Evolutionary conservation across 1,284 basidiomycete species (phyloP).

Genomic region (Ustilago xerochloae): DNA sequence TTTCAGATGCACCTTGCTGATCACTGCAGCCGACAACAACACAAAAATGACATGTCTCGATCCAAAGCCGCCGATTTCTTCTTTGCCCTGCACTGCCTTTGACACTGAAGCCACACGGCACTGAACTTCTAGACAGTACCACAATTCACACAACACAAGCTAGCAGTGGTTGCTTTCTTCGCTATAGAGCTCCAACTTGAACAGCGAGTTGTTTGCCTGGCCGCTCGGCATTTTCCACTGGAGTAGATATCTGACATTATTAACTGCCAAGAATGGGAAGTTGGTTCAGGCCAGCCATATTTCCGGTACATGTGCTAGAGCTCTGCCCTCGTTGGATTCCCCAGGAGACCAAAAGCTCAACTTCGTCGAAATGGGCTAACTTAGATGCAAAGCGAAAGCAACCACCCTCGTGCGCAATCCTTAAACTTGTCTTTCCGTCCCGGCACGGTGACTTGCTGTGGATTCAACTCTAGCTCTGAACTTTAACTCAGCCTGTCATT

Average conservation of each 20-base stretch:
- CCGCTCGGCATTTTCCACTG: no score
- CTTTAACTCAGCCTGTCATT: neutral
- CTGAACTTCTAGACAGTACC: conserved; percentile 6
- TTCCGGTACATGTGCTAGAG: neutral
- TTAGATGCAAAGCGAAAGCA: neutral
- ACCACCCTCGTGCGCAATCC: neutral
- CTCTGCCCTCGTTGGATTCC: no score
- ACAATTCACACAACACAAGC: no score
- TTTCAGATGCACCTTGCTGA: neutral
- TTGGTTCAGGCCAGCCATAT: neutral
- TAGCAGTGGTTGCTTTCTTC: no score
- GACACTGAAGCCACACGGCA: neutral
- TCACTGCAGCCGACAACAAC: neutral
- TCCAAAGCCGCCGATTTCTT: conserved; percentile 1
- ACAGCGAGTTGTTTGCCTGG: no score
- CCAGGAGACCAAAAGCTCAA: no score
- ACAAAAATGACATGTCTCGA: conserved; percentile 11
- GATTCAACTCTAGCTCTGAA: neutral
- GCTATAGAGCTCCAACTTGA: no score
- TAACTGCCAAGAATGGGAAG: neutral
- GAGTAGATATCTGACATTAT: neutral
- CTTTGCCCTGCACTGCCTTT: neutral
- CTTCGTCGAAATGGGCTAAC: no score
- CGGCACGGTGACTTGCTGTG: neutral
- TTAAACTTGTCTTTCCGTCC: neutral